A percentile compares a stretch with the other conserved stretches of the same genome.
Conservation (phyloP, 331 rosid species). For the Pyrus hybrid region DNA sequence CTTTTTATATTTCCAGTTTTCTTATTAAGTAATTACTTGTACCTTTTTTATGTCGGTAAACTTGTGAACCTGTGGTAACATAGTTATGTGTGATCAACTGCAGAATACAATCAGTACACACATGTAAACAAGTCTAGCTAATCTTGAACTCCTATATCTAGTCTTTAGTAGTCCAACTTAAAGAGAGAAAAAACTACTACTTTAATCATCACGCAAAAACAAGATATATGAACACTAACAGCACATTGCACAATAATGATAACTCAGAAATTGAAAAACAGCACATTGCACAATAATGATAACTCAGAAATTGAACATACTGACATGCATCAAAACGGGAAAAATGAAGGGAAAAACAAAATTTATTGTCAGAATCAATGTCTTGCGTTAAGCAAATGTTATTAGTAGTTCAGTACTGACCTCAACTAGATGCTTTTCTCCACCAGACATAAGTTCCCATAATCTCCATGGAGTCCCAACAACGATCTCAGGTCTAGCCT, state of each 20-base stretch:
- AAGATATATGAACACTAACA: background rate
- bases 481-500: constrained; percentile 74
- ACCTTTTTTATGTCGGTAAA: too few relatives aligned
- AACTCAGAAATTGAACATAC: background rate
- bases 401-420: constrained; percentile 28
- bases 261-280: too few relatives aligned
- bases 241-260: too few relatives aligned
- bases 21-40: background rate
- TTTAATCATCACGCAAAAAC: background rate
- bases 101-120: background rate
- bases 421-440: constrained; percentile 81
- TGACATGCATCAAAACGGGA: background rate
- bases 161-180: background rate
- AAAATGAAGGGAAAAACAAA: background rate
- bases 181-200: background rate
- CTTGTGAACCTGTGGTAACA: too few relatives aligned
- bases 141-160: background rate
- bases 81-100: background rate
- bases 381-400: background rate
- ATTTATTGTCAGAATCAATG: background rate
- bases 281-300: background rate
- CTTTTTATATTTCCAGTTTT: background rate
- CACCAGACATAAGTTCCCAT: constrained; percentile 90
- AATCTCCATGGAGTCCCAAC: constrained; percentile 97
- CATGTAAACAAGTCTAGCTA: background rate